Evolutionary conservation across 2,329 filamentous ascomycete genomes (phyloP).

Genomic region (Trichoderma citrinoviride): DNA sequence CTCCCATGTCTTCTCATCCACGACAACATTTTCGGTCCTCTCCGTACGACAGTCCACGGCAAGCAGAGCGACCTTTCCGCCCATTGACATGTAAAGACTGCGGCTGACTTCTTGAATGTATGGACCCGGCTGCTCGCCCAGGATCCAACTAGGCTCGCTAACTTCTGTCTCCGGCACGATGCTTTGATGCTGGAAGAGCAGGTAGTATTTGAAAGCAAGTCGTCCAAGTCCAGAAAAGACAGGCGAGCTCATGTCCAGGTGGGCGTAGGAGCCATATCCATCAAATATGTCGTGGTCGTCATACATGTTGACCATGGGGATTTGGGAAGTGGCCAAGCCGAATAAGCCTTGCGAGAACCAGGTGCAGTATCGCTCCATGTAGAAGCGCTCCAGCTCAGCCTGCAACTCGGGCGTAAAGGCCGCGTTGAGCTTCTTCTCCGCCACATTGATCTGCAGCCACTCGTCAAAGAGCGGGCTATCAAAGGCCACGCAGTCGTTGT

Average conservation of each 20-base stretch:
- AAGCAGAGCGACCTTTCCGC: slow-evolving; percentile 74
- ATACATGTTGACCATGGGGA: slow-evolving; percentile 98
- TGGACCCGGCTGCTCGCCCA: slow-evolving; percentile 76
- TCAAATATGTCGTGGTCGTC: slow-evolving; percentile 93
- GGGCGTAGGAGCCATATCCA: slow-evolving; percentile 89
- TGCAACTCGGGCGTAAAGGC: slow-evolving; percentile 81
- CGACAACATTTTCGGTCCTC: slow-evolving; percentile 75
- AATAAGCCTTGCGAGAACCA: slow-evolving; percentile 98
- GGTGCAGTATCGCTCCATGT: slow-evolving; percentile 81
- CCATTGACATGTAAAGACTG: slow-evolving; percentile 81
- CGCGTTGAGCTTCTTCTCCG: slow-evolving; percentile 72
- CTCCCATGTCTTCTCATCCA: slow-evolving; percentile 79
- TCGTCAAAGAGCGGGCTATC: slow-evolving; percentile 74
- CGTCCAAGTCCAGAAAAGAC: slow-evolving; percentile 88
- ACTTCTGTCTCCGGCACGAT: slow-evolving; percentile 74
- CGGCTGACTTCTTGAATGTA: slow-evolving; percentile 87
- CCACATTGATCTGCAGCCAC: slow-evolving; percentile 81
- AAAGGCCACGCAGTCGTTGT: slow-evolving; percentile 81
- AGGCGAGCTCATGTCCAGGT: slow-evolving; percentile 85
- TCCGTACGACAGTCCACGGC: slow-evolving; percentile 92
- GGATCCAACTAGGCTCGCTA: slow-evolving; percentile 86
- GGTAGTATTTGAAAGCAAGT: slow-evolving; percentile 96
- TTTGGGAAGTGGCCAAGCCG: slow-evolving; percentile 86
- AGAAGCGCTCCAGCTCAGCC: slow-evolving; percentile 83
- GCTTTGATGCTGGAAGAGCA: slow-evolving; percentile 97